Conservation (phyloP, 257 asterid genomes). For the Fraxinus cuspidata region DNA sequence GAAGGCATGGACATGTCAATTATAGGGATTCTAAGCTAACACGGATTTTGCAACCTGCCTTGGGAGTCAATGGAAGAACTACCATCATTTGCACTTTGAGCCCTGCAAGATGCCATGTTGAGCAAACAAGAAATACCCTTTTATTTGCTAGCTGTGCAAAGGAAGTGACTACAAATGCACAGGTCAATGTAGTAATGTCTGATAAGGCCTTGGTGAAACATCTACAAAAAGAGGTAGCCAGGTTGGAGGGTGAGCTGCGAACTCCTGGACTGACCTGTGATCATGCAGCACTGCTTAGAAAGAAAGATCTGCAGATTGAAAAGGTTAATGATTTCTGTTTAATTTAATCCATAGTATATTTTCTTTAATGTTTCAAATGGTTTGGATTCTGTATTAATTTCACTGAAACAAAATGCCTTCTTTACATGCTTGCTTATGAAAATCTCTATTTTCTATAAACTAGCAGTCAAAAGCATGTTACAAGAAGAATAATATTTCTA, state of each 20-base stretch:
- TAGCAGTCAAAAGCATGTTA: neutral
- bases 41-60: conserved; percentile 16
- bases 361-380: neutral
- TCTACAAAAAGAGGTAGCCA: conserved; percentile 4
- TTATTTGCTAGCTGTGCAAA: conserved; percentile 8
- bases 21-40: conserved; percentile 18
- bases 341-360: neutral
- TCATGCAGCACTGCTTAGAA: neutral
- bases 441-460: neutral
- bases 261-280: conserved; percentile 3
- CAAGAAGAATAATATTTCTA: neutral
- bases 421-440: conserved; percentile 2
- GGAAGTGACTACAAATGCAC: conserved; percentile 1
- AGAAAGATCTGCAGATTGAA: neutral
- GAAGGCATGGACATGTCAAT: conserved; percentile 19
- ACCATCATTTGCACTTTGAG: conserved; percentile 6
- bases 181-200: neutral
- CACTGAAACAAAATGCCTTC: neutral
- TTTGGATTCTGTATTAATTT: conserved; percentile 7
- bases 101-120: conserved; percentile 9
- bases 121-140: conserved; percentile 4
- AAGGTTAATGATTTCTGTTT: neutral
- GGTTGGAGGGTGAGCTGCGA: neutral
- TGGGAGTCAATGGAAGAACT: conserved; percentile 21
- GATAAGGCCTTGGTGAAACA: conserved; percentile 10